Evolutionary conservation across 805 yeast genomes (phyloP).

Genomic region (Wickerhamomyces queroliae): DNA sequence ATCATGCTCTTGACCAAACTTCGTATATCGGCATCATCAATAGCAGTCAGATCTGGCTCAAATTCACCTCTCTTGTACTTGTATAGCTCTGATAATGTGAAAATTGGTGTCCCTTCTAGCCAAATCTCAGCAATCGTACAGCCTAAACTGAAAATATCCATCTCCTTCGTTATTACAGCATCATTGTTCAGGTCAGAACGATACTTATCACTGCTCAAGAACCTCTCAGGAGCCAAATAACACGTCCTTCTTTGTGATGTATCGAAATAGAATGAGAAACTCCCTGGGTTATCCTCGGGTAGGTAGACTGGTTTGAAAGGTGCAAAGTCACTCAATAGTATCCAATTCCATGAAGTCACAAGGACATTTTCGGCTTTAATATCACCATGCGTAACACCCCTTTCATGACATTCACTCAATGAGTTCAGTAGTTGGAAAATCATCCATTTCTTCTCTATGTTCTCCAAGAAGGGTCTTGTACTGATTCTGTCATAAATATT

Average conservation of each 20-base stretch:
- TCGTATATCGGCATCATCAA: slow-evolving; percentile 45
- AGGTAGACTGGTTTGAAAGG: slow-evolving; percentile 75
- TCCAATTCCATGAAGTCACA: slow-evolving; percentile 88
- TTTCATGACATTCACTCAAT: slow-evolving; percentile 55
- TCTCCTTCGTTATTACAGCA: slow-evolving; percentile 43
- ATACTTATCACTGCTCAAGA: slow-evolving; percentile 28
- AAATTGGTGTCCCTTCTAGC: slow-evolving; percentile 80
- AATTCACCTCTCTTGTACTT: slow-evolving; percentile 70
- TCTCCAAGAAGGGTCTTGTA: slow-evolving; percentile 80
- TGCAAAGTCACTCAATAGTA: slow-evolving; percentile 77
- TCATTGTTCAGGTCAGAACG: slow-evolving; percentile 6
- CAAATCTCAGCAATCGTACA: slow-evolving; percentile 90
- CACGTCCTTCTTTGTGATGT: slow-evolving; percentile 83
- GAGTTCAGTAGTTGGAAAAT: slow-evolving; percentile 73
- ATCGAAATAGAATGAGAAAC: slow-evolving; percentile 87
- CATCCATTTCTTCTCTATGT: slow-evolving; percentile 78
- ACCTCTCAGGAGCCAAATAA: slow-evolving; percentile 93
- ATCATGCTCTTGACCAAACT: slow-evolving; percentile 61
- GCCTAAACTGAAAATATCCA: slow-evolving; percentile 82
- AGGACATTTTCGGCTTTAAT: slow-evolving; percentile 85
- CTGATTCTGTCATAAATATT: slow-evolving; percentile 86
- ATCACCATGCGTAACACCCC: slow-evolving; percentile 77
- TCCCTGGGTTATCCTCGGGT: slow-evolving; percentile 92
- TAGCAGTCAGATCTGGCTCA: slow-evolving; percentile 53
- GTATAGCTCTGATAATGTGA: slow-evolving; percentile 82